Evolutionary conservation across 371 early-diverging fungal species (phyloP), one percentile per base, ranked within the genome.

Genomic region (Apophysomyces ossiformis): DNA sequence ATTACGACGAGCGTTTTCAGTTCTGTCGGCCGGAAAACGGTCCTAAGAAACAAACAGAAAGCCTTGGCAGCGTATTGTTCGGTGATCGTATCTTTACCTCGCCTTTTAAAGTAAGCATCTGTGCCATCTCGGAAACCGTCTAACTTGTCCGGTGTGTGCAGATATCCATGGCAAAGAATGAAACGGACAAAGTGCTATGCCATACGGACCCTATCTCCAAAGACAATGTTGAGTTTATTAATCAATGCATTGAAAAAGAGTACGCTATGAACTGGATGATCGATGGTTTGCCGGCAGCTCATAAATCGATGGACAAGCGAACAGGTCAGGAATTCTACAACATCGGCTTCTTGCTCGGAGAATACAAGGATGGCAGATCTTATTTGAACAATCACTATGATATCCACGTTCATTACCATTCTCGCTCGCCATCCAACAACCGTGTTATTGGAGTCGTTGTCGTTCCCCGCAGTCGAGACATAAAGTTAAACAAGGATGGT

Each of bases 51-150:
- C 89, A 91, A 68, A 70, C 90, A 8, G 99, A 96, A 83, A 89
- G 89, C 4, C 85, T 98, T 61, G 99, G 99, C 21, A 87, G 89
- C 63, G 93, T 96, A 46, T 79, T 98, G 43, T 96, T 96, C 86
- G 99, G 99, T n/a, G 98, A 98, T 70, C 90, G 99, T 45, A 92
- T 98, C 68, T 94, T 88, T 67, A 89, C 84, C 46, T 95, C 97
- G 4, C 84, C 87, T 7, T 95, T 93, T 70, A 76, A 93, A 82
- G 92, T 93, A 87, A 56, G 41, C 15, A 50, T 7, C 37, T 8
- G 11, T 47, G 13, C 39, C 18, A 11, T 15, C 5, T 32, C 38
- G 5, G 38, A 15, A 35, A 11, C 37, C 26, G 15, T 26, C 32
- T 45, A 15, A n/a, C 16, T 37, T 39, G 37, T 46, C 45, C 57